phyloP scores from a whole-genome alignment of 2,329 filamentous ascomycete species.

The Harringtonia aguacate region DNA sequence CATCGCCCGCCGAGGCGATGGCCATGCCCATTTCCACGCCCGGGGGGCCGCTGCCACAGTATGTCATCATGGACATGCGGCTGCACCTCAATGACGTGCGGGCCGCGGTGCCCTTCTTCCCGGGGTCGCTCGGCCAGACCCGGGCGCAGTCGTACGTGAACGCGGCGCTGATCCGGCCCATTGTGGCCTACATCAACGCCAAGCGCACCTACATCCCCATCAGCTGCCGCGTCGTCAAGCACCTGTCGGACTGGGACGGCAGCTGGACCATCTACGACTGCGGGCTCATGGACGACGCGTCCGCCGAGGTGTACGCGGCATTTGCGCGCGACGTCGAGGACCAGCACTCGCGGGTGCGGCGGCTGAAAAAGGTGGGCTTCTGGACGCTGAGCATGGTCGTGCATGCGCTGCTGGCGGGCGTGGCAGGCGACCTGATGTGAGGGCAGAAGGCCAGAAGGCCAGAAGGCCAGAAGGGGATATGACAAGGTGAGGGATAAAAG shows the following conservation, averaged over 20 bases:
- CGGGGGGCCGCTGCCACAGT: constrained; percentile 55
- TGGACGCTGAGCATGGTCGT: constrained; percentile 91
- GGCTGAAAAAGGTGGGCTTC: constrained; percentile 86
- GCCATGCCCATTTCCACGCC: too few relatives aligned
- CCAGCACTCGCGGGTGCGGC: constrained; percentile 71
- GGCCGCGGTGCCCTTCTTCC: constrained; percentile 81
- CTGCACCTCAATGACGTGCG: constrained; percentile 92
- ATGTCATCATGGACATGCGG: constrained; percentile 88
- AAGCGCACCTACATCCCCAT: constrained; percentile 93
- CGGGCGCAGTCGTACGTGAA: constrained; percentile 90
- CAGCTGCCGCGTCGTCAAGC: constrained; percentile 88
- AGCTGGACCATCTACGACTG: constrained; percentile 93
- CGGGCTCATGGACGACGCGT: constrained; percentile 86
- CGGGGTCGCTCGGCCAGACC: constrained; percentile 32
- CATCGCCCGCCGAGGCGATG: neutral
- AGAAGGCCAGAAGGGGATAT: too few relatives aligned
- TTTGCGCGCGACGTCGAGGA: constrained; percentile 88
- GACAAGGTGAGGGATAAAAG: neutral
- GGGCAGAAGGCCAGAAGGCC: neutral
- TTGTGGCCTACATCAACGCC: constrained; percentile 96
- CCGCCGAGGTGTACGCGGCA: constrained; percentile 86
- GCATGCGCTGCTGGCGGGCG: constrained; percentile 88
- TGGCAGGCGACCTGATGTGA: constrained; percentile 66
- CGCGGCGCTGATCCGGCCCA: constrained; percentile 86
- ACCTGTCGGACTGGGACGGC: constrained; percentile 79